Base-by-base conservation (phyloP, 2,329 filamentous ascomycete genomes). In the Pseudogymnoascus destructans region DNA sequence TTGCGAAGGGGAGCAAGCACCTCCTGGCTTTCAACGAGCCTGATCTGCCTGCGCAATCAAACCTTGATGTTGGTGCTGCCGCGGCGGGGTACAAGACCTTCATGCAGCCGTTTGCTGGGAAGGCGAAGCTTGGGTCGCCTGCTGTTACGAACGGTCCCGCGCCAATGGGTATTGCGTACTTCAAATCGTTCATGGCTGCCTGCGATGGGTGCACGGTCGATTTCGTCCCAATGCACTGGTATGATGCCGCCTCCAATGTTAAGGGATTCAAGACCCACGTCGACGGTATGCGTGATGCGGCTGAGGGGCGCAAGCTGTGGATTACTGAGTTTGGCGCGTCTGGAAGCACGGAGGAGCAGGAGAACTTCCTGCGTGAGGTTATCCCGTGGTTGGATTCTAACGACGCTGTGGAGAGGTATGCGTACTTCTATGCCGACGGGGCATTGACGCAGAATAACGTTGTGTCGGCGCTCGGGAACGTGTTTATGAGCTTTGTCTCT, bases 1-100 rank as follows among this genome's bases (percentile, higher is more conserved):
- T 86, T 61, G 64, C 69, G 56, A 68, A 68, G 10, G 84, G 84
- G 59, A 72, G 77, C 63, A 78, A 74, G 62, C 74, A 77, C 64
- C 70, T 87, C 58, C 76, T 87, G 66, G 76, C 77, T 69, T 87
- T 86, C 79, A 89, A 89, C 76, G 85, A 89, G 75, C 82, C 82
- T 49, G 85, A 89, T 70, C 76, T 77, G 62, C 63, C 64, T 10
- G 67, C 68, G n/a, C 84, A 87, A 72, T 73, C 81, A 65, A 79
- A 84, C 73, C 58, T 69, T 25, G 49, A 30, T 1, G 33, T 61
- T n/a, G 59, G 63, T 30, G 66, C 65, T 3, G 75, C 75, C 8
- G 74, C 72, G 1, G 57, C 64, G 4, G 71, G 67, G 5, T 77
- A 71, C 64, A 68, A 66, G 58, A 62, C 63, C n/a, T 72, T 73